Percentiles rank a stretch among this genome's conserved stretches.
These are phyloP conservation scores for Rhizopogon vulgaris DNA, from an alignment of 768 basidiomycete species.

Conservation along the genomic window DNA sequence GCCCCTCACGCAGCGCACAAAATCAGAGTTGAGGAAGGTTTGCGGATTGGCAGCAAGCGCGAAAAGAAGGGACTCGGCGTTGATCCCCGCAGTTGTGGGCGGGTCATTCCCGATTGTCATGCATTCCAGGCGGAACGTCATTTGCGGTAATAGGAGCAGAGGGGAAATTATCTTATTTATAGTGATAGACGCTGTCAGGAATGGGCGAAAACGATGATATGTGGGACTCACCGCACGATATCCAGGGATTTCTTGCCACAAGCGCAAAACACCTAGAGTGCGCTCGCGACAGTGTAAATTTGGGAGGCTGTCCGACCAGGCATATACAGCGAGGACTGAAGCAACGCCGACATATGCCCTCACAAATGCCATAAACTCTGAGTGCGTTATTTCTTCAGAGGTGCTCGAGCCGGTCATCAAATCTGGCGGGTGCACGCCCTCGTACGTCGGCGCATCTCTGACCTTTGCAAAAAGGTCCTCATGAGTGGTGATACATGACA, in stretches of 20 bases:
- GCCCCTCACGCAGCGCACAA: constrained; percentile 53
- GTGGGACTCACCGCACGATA: constrained; percentile 57
- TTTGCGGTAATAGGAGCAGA: constrained; percentile 63
- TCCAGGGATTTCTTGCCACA: constrained; percentile 45
- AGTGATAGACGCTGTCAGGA: constrained; percentile 3
- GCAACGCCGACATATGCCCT: constrained; percentile 65
- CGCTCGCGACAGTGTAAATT: constrained; percentile 59
- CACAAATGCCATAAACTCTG: constrained; percentile 58
- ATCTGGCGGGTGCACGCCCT: constrained; percentile 47
- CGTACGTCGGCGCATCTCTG: constrained; percentile 35
- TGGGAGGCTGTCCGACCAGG: constrained; percentile 76
- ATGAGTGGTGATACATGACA: constrained; percentile 62
- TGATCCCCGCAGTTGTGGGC: constrained; percentile 56
- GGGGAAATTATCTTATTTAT: constrained; percentile 62
- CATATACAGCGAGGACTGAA: constrained; percentile 62
- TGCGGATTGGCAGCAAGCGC: constrained; percentile 56
- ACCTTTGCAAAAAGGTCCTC: constrained; percentile 44
- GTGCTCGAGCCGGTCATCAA: constrained; percentile 35
- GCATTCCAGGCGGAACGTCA: constrained; percentile 67
- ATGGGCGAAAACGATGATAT: background rate
- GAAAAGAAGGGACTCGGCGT: constrained; percentile 64
- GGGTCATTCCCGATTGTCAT: constrained; percentile 58
- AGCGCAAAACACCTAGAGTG: constrained; percentile 46
- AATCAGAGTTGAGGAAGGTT: constrained; percentile 51
- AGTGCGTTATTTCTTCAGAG: constrained; percentile 31